Evolutionary conservation across 805 yeast species (phyloP).

Genomic region (Wickerhamomyces strasburgensis): DNA sequence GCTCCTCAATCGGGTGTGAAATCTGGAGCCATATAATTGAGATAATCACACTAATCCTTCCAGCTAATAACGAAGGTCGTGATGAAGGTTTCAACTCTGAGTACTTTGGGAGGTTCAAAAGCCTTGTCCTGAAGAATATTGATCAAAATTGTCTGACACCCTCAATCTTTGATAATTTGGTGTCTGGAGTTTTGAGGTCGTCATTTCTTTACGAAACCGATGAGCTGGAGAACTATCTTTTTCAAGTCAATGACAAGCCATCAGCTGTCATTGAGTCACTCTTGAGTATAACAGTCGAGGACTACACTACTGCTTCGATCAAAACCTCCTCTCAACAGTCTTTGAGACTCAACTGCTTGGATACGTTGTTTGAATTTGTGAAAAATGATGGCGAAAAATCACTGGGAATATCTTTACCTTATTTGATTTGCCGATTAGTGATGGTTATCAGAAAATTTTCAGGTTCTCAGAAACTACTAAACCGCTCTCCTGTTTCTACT

Average conservation of each 20-base stretch:
- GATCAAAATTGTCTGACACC: slow-evolving; percentile 25
- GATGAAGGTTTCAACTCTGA: slow-evolving; percentile 43
- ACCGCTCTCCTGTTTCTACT: slow-evolving; percentile 59
- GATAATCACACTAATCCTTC: slow-evolving; percentile 37
- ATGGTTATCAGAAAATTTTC: slow-evolving; percentile 59
- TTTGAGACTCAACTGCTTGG: slow-evolving; percentile 53
- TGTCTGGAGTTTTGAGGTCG: slow-evolving; percentile 48
- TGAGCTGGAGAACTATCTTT: slow-evolving; percentile 43
- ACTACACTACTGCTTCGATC: slow-evolving; percentile 53
- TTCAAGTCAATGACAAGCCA: slow-evolving; percentile 26
- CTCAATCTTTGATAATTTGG: slow-evolving; percentile 36
- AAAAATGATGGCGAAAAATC: slow-evolving; percentile 19
- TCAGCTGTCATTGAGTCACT: slow-evolving; percentile 35
- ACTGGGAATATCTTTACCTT: slow-evolving; percentile 35
- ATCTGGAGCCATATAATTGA: slow-evolving; percentile 40
- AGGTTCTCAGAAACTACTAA: slow-evolving; percentile 55
- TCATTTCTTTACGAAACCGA: slow-evolving; percentile 58
- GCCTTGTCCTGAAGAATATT: slow-evolving; percentile 37
- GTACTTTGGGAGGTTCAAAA: slow-evolving; percentile 39
- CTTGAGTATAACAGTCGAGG: slow-evolving; percentile 38
- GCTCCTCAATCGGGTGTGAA: slow-evolving; percentile 9
- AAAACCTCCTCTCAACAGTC: slow-evolving; percentile 36
- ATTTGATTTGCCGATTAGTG: slow-evolving; percentile 52
- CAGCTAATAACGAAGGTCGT: slow-evolving; percentile 22
- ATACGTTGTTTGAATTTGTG: slow-evolving; percentile 42